phyloP scores from a whole-genome alignment of 2,329 filamentous ascomycete species.

The Phialemoniopsis sp. region DNA sequence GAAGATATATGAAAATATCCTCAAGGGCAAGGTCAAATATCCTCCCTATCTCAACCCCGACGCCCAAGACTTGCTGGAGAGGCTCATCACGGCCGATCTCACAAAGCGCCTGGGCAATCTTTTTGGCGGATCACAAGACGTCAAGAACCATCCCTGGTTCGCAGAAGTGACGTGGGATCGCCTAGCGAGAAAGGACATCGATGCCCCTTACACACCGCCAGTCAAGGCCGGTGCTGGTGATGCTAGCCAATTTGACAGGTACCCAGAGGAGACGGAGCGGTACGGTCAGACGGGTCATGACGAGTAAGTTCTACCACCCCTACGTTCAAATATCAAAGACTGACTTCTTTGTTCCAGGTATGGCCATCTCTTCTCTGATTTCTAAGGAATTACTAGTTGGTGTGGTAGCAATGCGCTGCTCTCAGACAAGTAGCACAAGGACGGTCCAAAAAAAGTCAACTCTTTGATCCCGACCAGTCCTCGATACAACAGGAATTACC shows the following conservation, averaged over 20 bases:
- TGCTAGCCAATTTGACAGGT: conserved; percentile 96
- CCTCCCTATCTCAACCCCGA: conserved; percentile 93
- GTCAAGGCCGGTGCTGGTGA: conserved; percentile 92
- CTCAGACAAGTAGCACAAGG: too few relatives aligned
- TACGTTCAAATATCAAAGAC: neutral
- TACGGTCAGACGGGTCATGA: conserved; percentile 79
- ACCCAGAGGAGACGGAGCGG: conserved; percentile 92
- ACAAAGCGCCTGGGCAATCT: conserved; percentile 94
- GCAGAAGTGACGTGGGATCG: conserved; percentile 97
- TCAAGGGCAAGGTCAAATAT: conserved; percentile 94
- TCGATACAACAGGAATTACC: too few relatives aligned
- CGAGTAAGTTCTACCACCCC: conserved; percentile 61
- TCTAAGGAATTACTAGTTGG: conserved; percentile 37
- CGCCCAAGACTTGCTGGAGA: conserved; percentile 86
- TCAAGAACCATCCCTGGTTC: conserved; percentile 96
- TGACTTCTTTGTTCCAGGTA: conserved; percentile 41
- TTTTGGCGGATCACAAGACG: conserved; percentile 84
- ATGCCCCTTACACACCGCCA: conserved; percentile 94
- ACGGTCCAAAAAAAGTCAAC: too few relatives aligned
- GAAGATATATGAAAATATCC: conserved; percentile 99
- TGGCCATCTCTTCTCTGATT: conserved; percentile 72
- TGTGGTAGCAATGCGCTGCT: neutral
- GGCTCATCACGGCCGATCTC: conserved; percentile 89
- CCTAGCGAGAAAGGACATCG: conserved; percentile 91
- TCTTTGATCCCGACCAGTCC: too few relatives aligned